Base-by-base conservation (phyloP, 208 protist species). In the Trypanosoma lewisi region DNA sequence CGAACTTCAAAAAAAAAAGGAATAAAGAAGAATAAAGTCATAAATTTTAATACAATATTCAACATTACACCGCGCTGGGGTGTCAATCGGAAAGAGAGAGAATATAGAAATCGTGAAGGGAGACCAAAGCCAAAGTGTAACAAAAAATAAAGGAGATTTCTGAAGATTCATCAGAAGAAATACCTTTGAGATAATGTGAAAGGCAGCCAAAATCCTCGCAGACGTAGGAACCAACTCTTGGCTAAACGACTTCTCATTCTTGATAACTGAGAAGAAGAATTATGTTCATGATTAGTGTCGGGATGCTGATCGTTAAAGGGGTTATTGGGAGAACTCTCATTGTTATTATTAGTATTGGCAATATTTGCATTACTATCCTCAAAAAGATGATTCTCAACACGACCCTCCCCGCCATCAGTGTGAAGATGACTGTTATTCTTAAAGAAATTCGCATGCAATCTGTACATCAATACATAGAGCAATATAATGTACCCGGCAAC, bases 91-190 rank as follows among this genome's bases (percentile, higher is more conserved):
- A 50, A 62, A 50, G 1, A 41, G 25, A 2, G 56, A n/a, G 36
- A 48, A n/a, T 7, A 62, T 11, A 19, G 56, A 1, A 23, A 62
- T 23, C 11, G 50, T 19, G 3, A 62, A 17, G 17, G 56, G 56
- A 4, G 56, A n/a, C 56, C 56, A 62, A 1, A 62, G 28, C 56
- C 56, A 62, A 8, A 62, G 19, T 21, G 56, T 62, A 6, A 62
- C 56, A 36, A 36, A 62, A 8, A 17, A 17, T 17, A 37, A 36
- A 19, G 41, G 56, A 19, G 8, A 34, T 11, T 23, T 4, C 2
- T 19, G 56, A 6, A 62, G 41, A 37, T 62, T 62, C 23, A 36
- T 36, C 37, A 62, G 11, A 5, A 4, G 17, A 62, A 48, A 9
- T 51, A 36, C 21, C 56, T 14, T 9, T 62, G 4, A 6, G 56